Evolutionary conservation across 192 early-diverging fungal species (phyloP).

Genomic region (Lobosporangium transversale): DNA sequence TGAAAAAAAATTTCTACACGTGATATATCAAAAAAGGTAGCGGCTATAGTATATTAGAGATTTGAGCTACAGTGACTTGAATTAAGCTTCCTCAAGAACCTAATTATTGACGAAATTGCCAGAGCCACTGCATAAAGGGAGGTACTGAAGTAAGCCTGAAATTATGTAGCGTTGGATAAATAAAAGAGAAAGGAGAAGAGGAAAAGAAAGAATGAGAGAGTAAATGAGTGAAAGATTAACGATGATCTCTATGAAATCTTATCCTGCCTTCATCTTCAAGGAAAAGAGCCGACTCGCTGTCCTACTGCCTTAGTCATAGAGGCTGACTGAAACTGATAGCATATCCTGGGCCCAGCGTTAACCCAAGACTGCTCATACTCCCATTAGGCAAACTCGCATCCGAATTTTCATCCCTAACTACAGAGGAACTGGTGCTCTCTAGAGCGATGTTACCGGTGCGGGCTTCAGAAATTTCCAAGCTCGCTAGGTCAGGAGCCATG

Average conservation of each 20-base stretch:
- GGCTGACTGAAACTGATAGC: constrained; percentile 69
- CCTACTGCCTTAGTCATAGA: constrained; percentile 76
- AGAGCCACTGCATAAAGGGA: constrained; percentile 71
- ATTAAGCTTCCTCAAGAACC: constrained; percentile 84
- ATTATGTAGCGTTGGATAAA: not conserved
- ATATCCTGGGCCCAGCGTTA: constrained; percentile 74
- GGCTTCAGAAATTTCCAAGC: constrained; percentile 31
- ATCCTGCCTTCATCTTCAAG: no score
- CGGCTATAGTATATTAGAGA: constrained; percentile 86
- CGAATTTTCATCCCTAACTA: constrained; percentile 18
- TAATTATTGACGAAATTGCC: constrained; percentile 63
- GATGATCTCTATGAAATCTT: no score
- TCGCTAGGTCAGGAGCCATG: constrained; percentile 18
- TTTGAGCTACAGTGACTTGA: constrained; percentile 75
- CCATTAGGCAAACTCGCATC: constrained; percentile 25
- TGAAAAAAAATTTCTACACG: no score
- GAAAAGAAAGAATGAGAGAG: no score
- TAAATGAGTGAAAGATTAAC: no score
- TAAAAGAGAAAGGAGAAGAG: not conserved
- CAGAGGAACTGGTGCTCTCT: not conserved
- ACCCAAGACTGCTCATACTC: constrained; percentile 54
- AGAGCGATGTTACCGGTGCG: not conserved
- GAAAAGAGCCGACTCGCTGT: not conserved
- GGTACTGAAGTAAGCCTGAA: constrained; percentile 79
- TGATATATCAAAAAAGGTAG: no score